These are phyloP conservation scores for Tulasnella sp. DNA, from an alignment of 768 basidiomycete species.

Conservation along the genomic window DNA sequence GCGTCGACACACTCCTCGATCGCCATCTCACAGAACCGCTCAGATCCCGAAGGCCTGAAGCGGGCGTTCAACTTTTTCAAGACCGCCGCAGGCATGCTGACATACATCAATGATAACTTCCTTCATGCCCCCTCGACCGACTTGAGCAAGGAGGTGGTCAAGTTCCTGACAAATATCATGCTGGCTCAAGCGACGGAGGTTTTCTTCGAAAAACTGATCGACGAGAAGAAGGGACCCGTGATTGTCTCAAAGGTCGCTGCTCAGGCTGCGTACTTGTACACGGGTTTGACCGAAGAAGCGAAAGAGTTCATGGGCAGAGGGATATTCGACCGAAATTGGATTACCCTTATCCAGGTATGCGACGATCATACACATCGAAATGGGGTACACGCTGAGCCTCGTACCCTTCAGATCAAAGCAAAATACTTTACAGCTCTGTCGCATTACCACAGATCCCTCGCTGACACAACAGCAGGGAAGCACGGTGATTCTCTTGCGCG, in stretches of 20 bases:
- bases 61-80: slow-evolving; percentile 88
- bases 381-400: neutral
- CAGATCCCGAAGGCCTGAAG: slow-evolving; percentile 87
- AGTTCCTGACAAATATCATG: slow-evolving; percentile 81
- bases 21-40: slow-evolving; percentile 73
- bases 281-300: slow-evolving; percentile 74
- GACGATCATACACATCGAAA: neutral
- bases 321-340: slow-evolving; percentile 92
- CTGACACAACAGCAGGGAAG: slow-evolving; percentile 65
- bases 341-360: slow-evolving; percentile 70
- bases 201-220: slow-evolving; percentile 89
- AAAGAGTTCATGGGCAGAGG: slow-evolving; percentile 97
- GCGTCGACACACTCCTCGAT: slow-evolving; percentile 90
- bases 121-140: slow-evolving; percentile 95
- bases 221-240: slow-evolving; percentile 73
- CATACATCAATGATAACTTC: slow-evolving; percentile 99
- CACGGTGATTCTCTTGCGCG: slow-evolving; percentile 84
- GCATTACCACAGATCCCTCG: slow-evolving; percentile 77
- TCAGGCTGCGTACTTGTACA: slow-evolving; percentile 77
- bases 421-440: slow-evolving; percentile 82
- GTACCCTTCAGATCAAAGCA: slow-evolving; percentile 61
- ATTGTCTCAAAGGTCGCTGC: slow-evolving; percentile 78
- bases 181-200: slow-evolving; percentile 93
- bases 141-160: slow-evolving; percentile 87
- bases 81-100: slow-evolving; percentile 90